These are phyloP conservation scores for Hirsutella thompsonii DNA, from an alignment of 2,329 filamentous ascomycete species.

Conservation along the genomic window DNA sequence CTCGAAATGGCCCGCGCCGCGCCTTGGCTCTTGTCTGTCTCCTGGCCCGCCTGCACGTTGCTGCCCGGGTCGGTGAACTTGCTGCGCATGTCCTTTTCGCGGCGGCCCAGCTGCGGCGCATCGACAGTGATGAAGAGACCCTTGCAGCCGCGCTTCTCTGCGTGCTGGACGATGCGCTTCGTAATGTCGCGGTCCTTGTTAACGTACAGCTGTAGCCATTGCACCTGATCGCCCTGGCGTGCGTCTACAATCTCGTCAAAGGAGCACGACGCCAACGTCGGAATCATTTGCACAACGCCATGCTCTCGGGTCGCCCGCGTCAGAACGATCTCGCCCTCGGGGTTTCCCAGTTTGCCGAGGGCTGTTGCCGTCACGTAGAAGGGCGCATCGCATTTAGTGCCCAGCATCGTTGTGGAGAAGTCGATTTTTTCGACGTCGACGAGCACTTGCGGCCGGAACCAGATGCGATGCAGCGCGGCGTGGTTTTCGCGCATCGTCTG, in stretches of 20 bases:
- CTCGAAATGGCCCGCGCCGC: slow-evolving; percentile 88
- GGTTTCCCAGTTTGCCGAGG: slow-evolving; percentile 85
- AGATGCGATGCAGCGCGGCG: slow-evolving; percentile 87
- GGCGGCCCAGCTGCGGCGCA: slow-evolving; percentile 82
- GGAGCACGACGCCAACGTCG: slow-evolving; percentile 88
- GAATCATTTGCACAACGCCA: slow-evolving; percentile 95
- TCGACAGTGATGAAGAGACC: slow-evolving; percentile 98
- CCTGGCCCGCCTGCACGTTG: slow-evolving; percentile 64
- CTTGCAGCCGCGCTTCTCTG: slow-evolving; percentile 83
- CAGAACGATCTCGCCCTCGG: slow-evolving; percentile 85
- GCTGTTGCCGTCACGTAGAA: slow-evolving; percentile 97
- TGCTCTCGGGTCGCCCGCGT: slow-evolving; percentile 76
- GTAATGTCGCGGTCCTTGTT: slow-evolving; percentile 94
- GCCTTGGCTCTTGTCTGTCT: slow-evolving; percentile 78
- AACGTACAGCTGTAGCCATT: slow-evolving; percentile 96
- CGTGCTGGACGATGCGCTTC: slow-evolving; percentile 78
- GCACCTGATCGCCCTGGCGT: slow-evolving; percentile 61
- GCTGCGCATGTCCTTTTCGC: slow-evolving; percentile 95
- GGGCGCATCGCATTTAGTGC: slow-evolving; percentile 68
- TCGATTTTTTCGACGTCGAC: slow-evolving; percentile 84
- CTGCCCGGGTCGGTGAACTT: slow-evolving; percentile 81
- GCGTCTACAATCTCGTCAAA: slow-evolving; percentile 97
- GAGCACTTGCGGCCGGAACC: slow-evolving; percentile 86
- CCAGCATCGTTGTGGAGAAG: slow-evolving; percentile 85
- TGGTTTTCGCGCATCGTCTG: slow-evolving; percentile 94